phyloP scores from a whole-genome alignment of 2,329 filamentous ascomycete species.

The Pseudocercospora crystallina region DNA sequence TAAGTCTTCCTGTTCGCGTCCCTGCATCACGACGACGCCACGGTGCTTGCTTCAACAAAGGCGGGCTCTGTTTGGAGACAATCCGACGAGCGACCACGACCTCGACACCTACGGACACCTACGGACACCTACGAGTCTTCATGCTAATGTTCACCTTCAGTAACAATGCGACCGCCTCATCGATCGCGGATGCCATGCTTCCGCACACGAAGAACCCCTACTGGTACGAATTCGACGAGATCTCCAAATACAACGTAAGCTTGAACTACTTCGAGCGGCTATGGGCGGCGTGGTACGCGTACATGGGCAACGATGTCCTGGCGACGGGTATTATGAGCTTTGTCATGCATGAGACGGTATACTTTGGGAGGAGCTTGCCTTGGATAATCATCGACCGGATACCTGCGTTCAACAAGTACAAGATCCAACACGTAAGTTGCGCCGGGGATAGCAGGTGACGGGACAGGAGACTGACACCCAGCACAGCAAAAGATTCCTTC shows the following conservation, averaged over 20 bases:
- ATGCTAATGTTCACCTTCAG: constrained; percentile 13
- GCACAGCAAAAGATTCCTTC: constrained; percentile 78
- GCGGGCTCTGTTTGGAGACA: not conserved
- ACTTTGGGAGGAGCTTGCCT: constrained; percentile 87
- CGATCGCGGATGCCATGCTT: constrained; percentile 38
- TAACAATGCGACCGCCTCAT: constrained; percentile 34
- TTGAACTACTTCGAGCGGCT: constrained; percentile 84
- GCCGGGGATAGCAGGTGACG: not conserved
- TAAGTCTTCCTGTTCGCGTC: constrained; percentile 10
- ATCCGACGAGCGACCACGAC: not conserved
- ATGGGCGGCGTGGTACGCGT: constrained; percentile 96
- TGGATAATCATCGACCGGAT: constrained; percentile 92
- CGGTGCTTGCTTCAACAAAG: not conserved
- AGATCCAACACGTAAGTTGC: constrained; percentile 76
- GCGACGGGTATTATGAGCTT: constrained; percentile 98
- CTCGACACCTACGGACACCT: not conserved
- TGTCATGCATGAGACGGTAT: constrained; percentile 87
- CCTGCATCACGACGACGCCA: constrained; percentile 5
- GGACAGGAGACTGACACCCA: constrained; percentile 22
- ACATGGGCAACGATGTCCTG: constrained; percentile 95
- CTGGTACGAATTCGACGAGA: constrained; percentile 65
- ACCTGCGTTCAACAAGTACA: constrained; percentile 86
- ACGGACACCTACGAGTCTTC: not conserved
- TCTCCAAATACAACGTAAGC: constrained; percentile 73
- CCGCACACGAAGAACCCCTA: constrained; percentile 55